These are phyloP conservation scores for Penicillium pulvis DNA, from an alignment of 495 filamentous ascomycete genomes.

Conservation along the genomic window DNA sequence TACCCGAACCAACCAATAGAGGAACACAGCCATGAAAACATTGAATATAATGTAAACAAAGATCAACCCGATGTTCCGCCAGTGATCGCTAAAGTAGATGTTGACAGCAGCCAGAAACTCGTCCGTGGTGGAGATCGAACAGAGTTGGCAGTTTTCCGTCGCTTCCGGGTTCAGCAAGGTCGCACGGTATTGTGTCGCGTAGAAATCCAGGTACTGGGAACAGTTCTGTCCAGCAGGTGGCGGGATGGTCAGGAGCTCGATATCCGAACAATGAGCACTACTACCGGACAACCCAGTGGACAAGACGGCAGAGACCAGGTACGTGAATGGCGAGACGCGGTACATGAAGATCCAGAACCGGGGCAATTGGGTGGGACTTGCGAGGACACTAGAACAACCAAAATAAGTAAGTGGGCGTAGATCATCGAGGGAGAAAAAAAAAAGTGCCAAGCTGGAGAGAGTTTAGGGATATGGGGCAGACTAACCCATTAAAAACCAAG, in stretches of 20 bases:
- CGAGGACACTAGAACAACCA: constrained; percentile 58
- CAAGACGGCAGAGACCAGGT: constrained; percentile 66
- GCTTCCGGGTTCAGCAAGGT: constrained; percentile 55
- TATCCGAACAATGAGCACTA: constrained; percentile 56
- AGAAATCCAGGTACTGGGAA: constrained; percentile 55
- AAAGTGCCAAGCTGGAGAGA: not conserved
- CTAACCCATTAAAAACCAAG: constrained; percentile 66
- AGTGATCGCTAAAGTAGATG: constrained; percentile 57
- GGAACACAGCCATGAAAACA: constrained; percentile 62
- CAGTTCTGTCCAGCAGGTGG: constrained; percentile 59
- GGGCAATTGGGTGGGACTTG: constrained; percentile 60
- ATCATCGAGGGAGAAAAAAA: not conserved
- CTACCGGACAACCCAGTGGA: constrained; percentile 62
- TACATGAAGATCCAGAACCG: constrained; percentile 89
- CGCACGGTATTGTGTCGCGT: constrained; percentile 49
- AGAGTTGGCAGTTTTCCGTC: constrained; percentile 61
- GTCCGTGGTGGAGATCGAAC: constrained; percentile 61
- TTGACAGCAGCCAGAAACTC: constrained; percentile 55
- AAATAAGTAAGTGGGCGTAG: constrained; percentile 14
- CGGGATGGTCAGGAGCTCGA: constrained; percentile 59
- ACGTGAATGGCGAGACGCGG: constrained; percentile 73
- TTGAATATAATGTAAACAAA: constrained; percentile 81
- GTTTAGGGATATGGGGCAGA: constrained; percentile 2
- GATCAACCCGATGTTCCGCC: constrained; percentile 72
- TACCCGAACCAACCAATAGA: constrained; percentile 82